phyloP scores from a whole-genome alignment of 768 basidiomycete genomes.

The Leccinum sublutescens region DNA sequence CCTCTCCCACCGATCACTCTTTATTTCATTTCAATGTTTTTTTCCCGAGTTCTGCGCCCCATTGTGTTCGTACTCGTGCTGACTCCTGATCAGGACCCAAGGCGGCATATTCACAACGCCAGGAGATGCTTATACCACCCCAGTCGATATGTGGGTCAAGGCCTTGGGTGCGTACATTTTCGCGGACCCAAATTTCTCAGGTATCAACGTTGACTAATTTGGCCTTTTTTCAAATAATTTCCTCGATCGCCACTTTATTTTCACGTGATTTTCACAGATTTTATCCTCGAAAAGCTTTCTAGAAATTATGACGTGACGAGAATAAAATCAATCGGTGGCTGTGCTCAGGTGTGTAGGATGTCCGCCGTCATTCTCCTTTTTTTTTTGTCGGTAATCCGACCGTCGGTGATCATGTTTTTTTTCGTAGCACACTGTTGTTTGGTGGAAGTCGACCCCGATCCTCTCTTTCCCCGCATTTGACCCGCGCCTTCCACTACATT shows the following conservation, averaged over 20 bases:
- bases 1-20: slow-evolving; percentile 1
- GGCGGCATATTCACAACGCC: slow-evolving; percentile 86
- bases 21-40: background rate
- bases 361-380: background rate
- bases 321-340: slow-evolving; percentile 74
- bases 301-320: slow-evolving; percentile 66
- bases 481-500: slow-evolving; percentile 63
- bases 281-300: slow-evolving; percentile 71
- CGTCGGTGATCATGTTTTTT: background rate
- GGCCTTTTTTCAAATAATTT: slow-evolving; percentile 27
- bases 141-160: slow-evolving; percentile 90
- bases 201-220: slow-evolving; percentile 38
- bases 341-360: slow-evolving; percentile 61
- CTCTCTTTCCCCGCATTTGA: slow-evolving; percentile 72
- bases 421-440: slow-evolving; percentile 67
- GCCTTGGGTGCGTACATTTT: slow-evolving; percentile 55
- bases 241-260: slow-evolving; percentile 33
- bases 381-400: slow-evolving; percentile 4
- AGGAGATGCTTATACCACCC: slow-evolving; percentile 84
- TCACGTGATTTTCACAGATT: slow-evolving; percentile 47
- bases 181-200: slow-evolving; percentile 63
- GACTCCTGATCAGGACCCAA: slow-evolving; percentile 57
- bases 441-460: slow-evolving; percentile 82
- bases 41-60: background rate
- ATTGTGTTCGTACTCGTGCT: slow-evolving; percentile 15